Percentiles rank a stretch among this genome's conserved stretches.
Conservation (phyloP, 2,329 filamentous ascomycete genomes). For the Penicillium brasilianum region DNA sequence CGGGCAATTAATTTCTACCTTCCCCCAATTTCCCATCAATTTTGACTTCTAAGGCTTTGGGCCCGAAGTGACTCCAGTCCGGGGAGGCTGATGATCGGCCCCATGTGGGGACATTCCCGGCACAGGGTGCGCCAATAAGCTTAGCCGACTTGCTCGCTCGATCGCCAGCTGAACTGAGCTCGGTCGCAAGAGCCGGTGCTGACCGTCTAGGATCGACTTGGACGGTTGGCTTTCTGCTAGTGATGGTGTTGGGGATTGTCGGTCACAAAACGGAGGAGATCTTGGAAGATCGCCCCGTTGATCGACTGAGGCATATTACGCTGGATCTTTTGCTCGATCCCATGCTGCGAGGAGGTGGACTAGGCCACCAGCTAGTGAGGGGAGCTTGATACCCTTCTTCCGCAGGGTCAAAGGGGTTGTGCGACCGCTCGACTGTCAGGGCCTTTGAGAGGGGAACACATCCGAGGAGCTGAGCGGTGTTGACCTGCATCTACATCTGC, state of each 20-base stretch:
- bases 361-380: neutral
- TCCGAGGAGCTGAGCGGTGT: neutral
- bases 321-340: neutral
- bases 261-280: neutral
- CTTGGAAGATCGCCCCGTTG: neutral
- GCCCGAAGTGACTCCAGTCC: slow-evolving; percentile 5
- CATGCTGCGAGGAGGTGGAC: neutral
- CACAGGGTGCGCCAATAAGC: slow-evolving; percentile 17
- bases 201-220: neutral
- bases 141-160: slow-evolving; percentile 9
- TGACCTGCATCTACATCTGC: neutral
- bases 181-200: slow-evolving; percentile 11
- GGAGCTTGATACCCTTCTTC: neutral
- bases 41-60: neutral
- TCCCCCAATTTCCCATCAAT: neutral
- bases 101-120: slow-evolving; percentile 14
- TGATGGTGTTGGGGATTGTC: neutral
- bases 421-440: neutral
- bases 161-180: slow-evolving; percentile 21
- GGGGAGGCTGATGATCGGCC: slow-evolving; percentile 19
- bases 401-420: neutral
- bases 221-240: neutral
- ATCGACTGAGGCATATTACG: neutral
- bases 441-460: neutral
- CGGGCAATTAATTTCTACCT: neutral